A percentile compares a stretch with the other conserved stretches of the same genome.
Conservation (phyloP, 148 eudicot genomes). For the Nepenthes mirabilis region DNA sequence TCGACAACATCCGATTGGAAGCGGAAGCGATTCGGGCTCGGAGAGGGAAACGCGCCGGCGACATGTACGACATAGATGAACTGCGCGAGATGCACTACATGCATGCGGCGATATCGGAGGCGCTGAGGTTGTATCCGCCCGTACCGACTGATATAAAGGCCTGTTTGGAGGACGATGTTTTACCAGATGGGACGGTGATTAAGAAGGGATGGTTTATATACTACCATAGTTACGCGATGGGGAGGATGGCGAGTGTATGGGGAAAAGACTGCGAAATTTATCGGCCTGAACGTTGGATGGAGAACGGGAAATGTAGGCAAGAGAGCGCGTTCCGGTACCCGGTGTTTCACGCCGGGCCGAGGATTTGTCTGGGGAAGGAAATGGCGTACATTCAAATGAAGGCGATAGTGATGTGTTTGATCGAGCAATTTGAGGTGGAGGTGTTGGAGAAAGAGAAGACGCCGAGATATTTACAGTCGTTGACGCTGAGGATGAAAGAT, state of each 20-base stretch:
- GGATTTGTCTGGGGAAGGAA: slow-evolving; percentile 29
- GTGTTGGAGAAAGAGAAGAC: slow-evolving; percentile 12
- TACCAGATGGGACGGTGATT: slow-evolving; percentile 28
- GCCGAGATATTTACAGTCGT: slow-evolving; percentile 17
- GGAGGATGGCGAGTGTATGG: slow-evolving; percentile 25
- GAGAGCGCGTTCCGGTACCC: slow-evolving; percentile 28
- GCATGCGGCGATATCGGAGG: slow-evolving; percentile 25
- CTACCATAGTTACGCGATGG: slow-evolving; percentile 27
- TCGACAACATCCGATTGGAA: slow-evolving; percentile 4
- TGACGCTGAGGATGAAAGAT: slow-evolving; percentile 27
- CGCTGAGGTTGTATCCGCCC: slow-evolving; percentile 27
- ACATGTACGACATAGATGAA: slow-evolving; percentile 7
- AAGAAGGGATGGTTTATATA: slow-evolving; percentile 19
- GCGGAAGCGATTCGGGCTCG: slow-evolving; percentile 2
- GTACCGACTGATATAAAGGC: slow-evolving; percentile 18
- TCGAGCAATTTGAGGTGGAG: slow-evolving; percentile 20
- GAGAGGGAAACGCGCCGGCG: slow-evolving; percentile 1
- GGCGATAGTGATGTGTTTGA: slow-evolving; percentile 17
- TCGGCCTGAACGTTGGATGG: slow-evolving; percentile 25
- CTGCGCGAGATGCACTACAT: slow-evolving; percentile 19
- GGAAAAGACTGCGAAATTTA: slow-evolving; percentile 20
- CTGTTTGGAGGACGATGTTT: slow-evolving; percentile 18
- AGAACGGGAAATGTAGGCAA: slow-evolving; percentile 2
- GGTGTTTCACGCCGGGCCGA: slow-evolving; percentile 38
- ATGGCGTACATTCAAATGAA: slow-evolving; percentile 36